Evolutionary conservation across 495 filamentous ascomycete genomes (phyloP).

Genomic region (Aspergillus kassunensis): DNA sequence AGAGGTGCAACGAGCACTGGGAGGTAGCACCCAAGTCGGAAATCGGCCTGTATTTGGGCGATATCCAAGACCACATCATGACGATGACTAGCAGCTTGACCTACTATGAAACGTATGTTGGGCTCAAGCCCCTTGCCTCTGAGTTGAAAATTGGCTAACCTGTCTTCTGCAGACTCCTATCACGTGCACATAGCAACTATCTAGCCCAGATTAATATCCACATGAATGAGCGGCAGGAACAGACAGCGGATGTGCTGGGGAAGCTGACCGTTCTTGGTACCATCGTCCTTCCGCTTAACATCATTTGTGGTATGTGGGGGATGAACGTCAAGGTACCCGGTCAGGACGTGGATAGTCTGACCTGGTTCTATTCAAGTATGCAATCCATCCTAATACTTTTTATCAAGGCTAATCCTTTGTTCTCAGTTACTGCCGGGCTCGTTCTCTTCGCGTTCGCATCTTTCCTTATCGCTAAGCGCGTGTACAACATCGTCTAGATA

Average conservation of each 20-base stretch:
- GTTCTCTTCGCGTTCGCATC: constrained; percentile 72
- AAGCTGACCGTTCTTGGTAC: constrained; percentile 95
- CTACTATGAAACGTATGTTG: constrained; percentile 93
- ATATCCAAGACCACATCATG: constrained; percentile 98
- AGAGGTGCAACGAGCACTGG: constrained; percentile 97
- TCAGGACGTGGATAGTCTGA: constrained; percentile 62
- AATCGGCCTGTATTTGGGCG: constrained; percentile 91
- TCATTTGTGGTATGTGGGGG: constrained; percentile 97
- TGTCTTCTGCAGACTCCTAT: constrained; percentile 63
- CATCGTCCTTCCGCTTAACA: constrained; percentile 96
- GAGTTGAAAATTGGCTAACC: too few species aligned
- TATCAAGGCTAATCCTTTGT: background rate
- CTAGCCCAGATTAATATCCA: constrained; percentile 91
- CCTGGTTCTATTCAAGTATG: constrained; percentile 63
- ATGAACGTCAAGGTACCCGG: constrained; percentile 98
- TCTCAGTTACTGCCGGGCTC: constrained; percentile 67
- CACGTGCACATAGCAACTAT: constrained; percentile 91
- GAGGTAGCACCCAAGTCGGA: constrained; percentile 91
- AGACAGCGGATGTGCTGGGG: constrained; percentile 89
- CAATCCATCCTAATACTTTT: background rate
- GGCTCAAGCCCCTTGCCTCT: too few species aligned
- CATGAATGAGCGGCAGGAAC: constrained; percentile 96
- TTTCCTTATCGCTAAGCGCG: constrained; percentile 78
- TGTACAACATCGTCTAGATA: constrained; percentile 61
- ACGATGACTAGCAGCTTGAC: constrained; percentile 95